Conservation (phyloP, 805 yeast genomes). For the Jamesozyma spencerorum region DNA sequence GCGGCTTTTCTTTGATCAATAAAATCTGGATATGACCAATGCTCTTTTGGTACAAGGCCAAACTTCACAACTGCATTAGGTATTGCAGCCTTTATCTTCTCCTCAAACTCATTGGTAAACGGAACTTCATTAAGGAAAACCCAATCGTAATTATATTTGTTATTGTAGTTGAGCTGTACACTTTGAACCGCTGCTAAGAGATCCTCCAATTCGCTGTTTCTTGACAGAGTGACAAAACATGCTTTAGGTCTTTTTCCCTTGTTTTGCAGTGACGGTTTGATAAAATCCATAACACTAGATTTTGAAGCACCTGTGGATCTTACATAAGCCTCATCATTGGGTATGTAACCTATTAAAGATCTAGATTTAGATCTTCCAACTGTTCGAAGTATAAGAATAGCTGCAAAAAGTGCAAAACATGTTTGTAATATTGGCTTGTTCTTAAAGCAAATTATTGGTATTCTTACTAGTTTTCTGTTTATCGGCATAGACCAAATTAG, state of each 20-base stretch:
- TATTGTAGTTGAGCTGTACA: conserved; percentile 74
- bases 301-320: no score
- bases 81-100: conserved; percentile 42
- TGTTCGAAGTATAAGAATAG: no score
- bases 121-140: conserved; percentile 70
- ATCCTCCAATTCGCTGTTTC: conserved; percentile 55
- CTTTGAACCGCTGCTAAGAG: conserved; percentile 53
- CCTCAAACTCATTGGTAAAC: not conserved
- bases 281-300: not conserved
- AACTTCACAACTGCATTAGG: conserved; percentile 57
- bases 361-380: no score
- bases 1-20: conserved; percentile 69
- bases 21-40: conserved; percentile 80
- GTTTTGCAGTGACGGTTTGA: conserved; percentile 8
- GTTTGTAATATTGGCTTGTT: no score
- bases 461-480: no score
- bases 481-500: no score
- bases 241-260: conserved; percentile 23
- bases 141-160: conserved; percentile 76
- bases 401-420: no score
- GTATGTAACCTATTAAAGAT: no score
- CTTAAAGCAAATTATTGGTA: no score
- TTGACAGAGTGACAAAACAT: conserved; percentile 47
- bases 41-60: conserved; percentile 44
- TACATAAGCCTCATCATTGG: no score